Percentiles rank a stretch among this genome's conserved stretches.
Evolutionary conservation across 768 basidiomycete species (phyloP).

Genomic region (Leccinum obscurum): DNA sequence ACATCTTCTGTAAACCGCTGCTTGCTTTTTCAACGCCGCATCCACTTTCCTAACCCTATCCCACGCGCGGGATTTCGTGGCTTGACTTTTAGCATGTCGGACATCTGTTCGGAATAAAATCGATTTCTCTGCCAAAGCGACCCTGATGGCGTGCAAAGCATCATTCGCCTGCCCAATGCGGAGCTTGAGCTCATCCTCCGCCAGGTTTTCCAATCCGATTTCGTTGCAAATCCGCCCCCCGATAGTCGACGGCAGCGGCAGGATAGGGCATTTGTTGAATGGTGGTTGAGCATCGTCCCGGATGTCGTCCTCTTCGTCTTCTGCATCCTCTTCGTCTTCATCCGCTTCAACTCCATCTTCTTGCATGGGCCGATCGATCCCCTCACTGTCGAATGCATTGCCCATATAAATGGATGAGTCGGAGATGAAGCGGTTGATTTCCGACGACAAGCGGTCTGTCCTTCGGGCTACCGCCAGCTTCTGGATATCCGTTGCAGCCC

Average conservation of each 20-base stretch:
- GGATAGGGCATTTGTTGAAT: not conserved
- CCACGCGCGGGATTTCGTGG: not conserved
- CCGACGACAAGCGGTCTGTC: not conserved
- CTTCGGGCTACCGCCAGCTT: not conserved
- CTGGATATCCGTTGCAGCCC: not conserved
- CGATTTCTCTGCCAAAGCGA: not conserved
- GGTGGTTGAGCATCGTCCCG: no score
- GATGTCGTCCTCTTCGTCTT: not conserved
- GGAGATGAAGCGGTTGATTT: not conserved
- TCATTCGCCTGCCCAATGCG: not conserved
- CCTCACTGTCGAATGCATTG: not conserved
- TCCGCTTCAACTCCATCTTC: not conserved
- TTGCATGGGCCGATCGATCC: no score
- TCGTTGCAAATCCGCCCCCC: not conserved
- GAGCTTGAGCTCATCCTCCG: not conserved
- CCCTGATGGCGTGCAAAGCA: not conserved
- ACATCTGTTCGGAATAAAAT: not conserved
- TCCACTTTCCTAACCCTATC: not conserved
- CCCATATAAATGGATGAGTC: not conserved
- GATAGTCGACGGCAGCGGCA: not conserved
- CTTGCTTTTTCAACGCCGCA: not conserved
- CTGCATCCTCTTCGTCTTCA: not conserved
- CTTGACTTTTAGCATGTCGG: not conserved
- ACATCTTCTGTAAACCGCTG: not conserved
- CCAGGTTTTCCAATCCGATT: not conserved